phyloP scores from a whole-genome alignment of 106 monocot species.

The Allium fistulosum region DNA sequence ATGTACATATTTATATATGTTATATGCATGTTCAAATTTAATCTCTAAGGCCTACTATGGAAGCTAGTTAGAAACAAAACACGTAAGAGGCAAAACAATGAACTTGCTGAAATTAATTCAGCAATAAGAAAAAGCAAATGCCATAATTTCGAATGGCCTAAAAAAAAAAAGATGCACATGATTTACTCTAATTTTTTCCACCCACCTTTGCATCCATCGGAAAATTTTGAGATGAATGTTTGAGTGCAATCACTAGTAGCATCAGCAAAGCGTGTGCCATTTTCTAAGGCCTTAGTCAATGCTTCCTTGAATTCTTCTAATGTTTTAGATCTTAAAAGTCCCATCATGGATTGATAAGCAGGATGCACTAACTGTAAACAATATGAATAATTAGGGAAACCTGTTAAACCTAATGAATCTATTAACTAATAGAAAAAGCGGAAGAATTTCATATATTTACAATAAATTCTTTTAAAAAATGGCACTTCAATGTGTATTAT shows the following conservation, averaged over 20 bases:
- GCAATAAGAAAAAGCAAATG: too few species aligned
- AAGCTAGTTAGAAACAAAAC: too few species aligned
- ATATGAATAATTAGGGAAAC: neutral
- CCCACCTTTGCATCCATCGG: constrained; percentile 80
- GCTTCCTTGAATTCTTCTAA: constrained; percentile 67
- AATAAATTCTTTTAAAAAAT: too few species aligned
- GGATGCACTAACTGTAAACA: constrained; percentile 61
- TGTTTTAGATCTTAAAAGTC: constrained; percentile 60
- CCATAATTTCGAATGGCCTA: too few species aligned
- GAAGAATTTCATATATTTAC: neutral
- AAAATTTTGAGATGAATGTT: constrained; percentile 55
- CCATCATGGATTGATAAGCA: constrained; percentile 67
- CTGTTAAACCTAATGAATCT: neutral
- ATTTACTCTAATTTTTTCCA: too few species aligned
- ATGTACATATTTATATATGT: too few species aligned
- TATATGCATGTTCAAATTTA: too few species aligned
- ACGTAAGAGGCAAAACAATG: too few species aligned
- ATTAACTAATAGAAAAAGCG: neutral
- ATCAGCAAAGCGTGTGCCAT: constrained; percentile 73
- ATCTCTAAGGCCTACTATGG: too few species aligned
- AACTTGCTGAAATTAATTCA: too few species aligned
- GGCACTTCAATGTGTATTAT: too few species aligned
- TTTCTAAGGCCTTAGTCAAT: constrained; percentile 58
- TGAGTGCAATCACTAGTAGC: constrained; percentile 53
- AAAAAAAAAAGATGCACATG: too few species aligned